Conservation (phyloP, 2,329 filamentous ascomycete species). For the Ophiosphaerella korrae region DNA sequence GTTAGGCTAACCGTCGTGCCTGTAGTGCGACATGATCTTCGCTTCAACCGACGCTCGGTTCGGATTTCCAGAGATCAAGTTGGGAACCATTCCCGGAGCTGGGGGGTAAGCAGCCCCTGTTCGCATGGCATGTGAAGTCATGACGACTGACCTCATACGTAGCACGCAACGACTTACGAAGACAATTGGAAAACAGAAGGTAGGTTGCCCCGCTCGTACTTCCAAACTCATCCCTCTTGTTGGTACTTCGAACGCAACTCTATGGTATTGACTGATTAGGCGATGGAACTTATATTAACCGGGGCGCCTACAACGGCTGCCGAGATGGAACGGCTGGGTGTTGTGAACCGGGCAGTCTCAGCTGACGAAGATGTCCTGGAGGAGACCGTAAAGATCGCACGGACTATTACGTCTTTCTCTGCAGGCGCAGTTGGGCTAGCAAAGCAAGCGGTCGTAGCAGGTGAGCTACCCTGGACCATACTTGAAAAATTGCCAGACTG, state of each 20-base stretch:
- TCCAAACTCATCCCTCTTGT: background rate
- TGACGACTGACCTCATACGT: conserved; percentile 38
- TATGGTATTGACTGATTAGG: conserved; percentile 35
- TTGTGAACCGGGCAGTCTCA: conserved; percentile 48
- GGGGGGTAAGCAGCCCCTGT: conserved; percentile 60
- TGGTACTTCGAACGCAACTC: too few relatives aligned
- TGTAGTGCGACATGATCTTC: conserved; percentile 76
- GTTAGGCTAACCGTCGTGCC: background rate
- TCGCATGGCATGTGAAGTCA: background rate
- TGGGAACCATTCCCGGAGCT: conserved; percentile 88
- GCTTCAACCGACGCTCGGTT: conserved; percentile 84
- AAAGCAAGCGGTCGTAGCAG: conserved; percentile 52
- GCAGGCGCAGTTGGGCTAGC: conserved; percentile 50
- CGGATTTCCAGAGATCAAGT: conserved; percentile 93
- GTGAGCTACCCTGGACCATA: conserved; percentile 31
- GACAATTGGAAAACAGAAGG: conserved; percentile 54
- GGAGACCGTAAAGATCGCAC: conserved; percentile 48
- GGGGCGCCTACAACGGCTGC: conserved; percentile 44
- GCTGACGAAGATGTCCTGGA: conserved; percentile 44
- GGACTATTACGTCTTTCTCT: conserved; percentile 49
- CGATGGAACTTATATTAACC: conserved; percentile 54
- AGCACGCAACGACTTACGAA: conserved; percentile 75
- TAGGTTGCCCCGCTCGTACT: conserved; percentile 18
- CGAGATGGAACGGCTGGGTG: conserved; percentile 49
- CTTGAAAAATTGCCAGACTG: conserved; percentile 17